Base-by-base conservation (phyloP, 257 asterid genomes). In the Marsdenia floribunda region DNA sequence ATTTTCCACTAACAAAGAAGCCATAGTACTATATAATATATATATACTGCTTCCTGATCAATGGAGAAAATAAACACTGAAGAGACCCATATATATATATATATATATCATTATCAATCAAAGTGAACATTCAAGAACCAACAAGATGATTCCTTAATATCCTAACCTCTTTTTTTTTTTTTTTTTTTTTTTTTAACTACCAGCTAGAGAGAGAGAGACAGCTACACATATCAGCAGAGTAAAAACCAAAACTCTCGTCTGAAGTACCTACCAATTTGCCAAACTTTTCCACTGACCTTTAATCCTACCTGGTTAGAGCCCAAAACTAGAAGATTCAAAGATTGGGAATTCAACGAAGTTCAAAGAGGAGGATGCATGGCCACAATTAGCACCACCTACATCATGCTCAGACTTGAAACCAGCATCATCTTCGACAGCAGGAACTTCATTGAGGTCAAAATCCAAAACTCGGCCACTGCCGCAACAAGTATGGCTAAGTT, bases 361-460 rank as follows among this genome's bases (percentile, higher is more conserved):
- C 53, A 26, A 46, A 22, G 73, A 74, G 38, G 47, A 75, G 63
- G 79, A 40, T 73, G 73, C 72, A 76, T 52, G 53, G 59, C 67
- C 72, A n/a, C 26, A 53, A 47, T 24, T 0, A 0, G 24, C 70
- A 1, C 21, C 82, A 68, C 73, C 72, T 35, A 9, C 72, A 69
- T 60, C 72, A 72, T 52, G 38, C 65, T 67, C 47, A 29, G 61
- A 46, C 61, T 38, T 73, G 6, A 50, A 42, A 60, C 76, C 77
- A 22, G 35, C 65, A 26, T 79, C 81, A 10, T 83, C 85, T 11
- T 80, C 73, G 73, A 47, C 0, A 5, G 85, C 83, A 35, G 91
- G 96, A 80, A 61, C 40, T 73, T 84, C 83, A 65, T 89, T 87
- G 64, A 87, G 91, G 76, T 89, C 92, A 72, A 89, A 75, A 37